phyloP scores from a whole-genome alignment of 1,284 basidiomycete species.

The Gymnopus androsaceus region DNA sequence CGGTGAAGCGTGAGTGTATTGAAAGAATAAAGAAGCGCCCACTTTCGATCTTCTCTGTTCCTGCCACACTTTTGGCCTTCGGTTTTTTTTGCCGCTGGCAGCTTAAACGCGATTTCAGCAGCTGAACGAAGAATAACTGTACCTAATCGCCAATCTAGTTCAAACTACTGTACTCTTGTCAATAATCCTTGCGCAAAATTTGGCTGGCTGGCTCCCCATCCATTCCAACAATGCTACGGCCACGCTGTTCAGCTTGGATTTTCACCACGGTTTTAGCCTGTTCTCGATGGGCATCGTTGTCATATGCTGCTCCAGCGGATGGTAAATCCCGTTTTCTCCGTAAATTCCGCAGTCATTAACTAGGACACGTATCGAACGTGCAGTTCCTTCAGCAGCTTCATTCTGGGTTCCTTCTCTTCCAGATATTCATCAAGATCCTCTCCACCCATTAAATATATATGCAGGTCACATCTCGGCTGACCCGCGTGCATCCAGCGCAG shows the following conservation, averaged over 20 bases:
- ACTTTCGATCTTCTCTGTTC: no score
- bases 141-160: no score
- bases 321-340: not conserved
- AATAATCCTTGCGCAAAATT: no score
- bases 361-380: not conserved
- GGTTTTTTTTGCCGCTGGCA: no score
- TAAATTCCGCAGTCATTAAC: not conserved
- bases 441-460: constrained; percentile 76
- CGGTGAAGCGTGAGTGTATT: no score
- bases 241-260: not conserved
- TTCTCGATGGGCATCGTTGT: not conserved
- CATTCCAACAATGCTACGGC: no score
- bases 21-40: no score
- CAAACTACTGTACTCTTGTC: no score
- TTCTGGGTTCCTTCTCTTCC: constrained; percentile 83
- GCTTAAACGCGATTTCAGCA: no score
- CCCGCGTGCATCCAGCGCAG: constrained; percentile 55
- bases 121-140: no score
- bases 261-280: not conserved
- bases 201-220: no score
- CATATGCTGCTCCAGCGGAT: not conserved
- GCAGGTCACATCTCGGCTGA: constrained; percentile 84
- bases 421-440: constrained; percentile 69
- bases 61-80: no score
- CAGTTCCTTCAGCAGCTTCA: constrained; percentile 79